phyloP scores from a whole-genome alignment of 169 alveolate genomes.

The Cryptosporidium ryanae region DNA sequence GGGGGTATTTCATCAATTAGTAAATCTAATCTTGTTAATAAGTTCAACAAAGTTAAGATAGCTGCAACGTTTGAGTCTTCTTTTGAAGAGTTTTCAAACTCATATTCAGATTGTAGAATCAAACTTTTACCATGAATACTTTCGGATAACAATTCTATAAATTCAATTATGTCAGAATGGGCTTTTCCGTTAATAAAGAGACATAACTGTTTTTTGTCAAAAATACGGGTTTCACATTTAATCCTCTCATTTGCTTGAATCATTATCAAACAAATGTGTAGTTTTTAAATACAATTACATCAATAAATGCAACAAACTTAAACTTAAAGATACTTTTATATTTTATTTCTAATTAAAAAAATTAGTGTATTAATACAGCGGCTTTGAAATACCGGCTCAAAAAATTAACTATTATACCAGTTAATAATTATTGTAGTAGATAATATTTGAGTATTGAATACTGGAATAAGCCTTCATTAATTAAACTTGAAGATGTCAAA shows the following conservation, averaged over 20 bases:
- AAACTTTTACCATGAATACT: constrained; percentile 33
- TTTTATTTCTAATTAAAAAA: too few species aligned
- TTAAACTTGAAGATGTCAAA: neutral
- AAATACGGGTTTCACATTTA: constrained; percentile 12
- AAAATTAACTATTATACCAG: too few species aligned
- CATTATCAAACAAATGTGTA: too few species aligned
- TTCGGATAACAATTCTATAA: constrained; percentile 32
- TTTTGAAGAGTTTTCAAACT: neutral
- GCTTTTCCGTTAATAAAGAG: constrained; percentile 33
- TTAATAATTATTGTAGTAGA: too few species aligned
- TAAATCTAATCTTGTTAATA: constrained; percentile 40
- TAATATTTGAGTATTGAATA: too few species aligned
- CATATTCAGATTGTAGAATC: constrained; percentile 16
- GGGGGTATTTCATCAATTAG: constrained; percentile 86
- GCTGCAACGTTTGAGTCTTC: constrained; percentile 12
- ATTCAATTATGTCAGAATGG: constrained; percentile 60
- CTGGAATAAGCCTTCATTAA: too few species aligned
- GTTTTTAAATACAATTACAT: too few species aligned
- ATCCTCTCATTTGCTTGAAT: neutral
- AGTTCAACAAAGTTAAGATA: constrained; percentile 7
- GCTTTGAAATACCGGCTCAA: too few species aligned
- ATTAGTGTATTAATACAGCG: too few species aligned
- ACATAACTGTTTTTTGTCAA: constrained; percentile 17
- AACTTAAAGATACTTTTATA: too few species aligned
- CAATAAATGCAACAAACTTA: too few species aligned